These are phyloP conservation scores for Arxiozyma bovina DNA, from an alignment of 1,139 yeast species.

Conservation along the genomic window DNA sequence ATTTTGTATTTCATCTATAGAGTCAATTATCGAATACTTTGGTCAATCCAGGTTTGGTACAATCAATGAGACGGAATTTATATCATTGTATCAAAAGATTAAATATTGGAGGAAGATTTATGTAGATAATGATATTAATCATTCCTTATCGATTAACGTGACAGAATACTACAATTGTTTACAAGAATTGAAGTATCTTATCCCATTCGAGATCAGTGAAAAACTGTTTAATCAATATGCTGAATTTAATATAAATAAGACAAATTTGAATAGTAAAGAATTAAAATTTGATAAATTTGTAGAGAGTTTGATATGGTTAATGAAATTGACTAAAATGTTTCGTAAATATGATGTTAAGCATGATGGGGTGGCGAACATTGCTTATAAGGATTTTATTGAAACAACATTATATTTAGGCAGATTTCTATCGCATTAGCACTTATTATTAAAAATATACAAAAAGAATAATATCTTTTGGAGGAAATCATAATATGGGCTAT, in stretches of 20 bases:
- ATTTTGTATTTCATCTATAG: slow-evolving; percentile 29
- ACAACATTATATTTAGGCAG: slow-evolving; percentile 33
- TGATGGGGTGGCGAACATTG: slow-evolving; percentile 68
- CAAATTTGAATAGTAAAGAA: slow-evolving; percentile 38
- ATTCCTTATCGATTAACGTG: slow-evolving; percentile 27
- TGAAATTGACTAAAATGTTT: slow-evolving; percentile 70
- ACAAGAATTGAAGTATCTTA: slow-evolving; percentile 29
- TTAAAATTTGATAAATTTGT: slow-evolving; percentile 77
- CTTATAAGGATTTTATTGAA: slow-evolving; percentile 69
- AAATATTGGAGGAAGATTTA: slow-evolving; percentile 31
- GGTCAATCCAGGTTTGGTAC: slow-evolving; percentile 32
- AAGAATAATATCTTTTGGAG: no score
- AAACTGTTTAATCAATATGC: slow-evolving; percentile 31
- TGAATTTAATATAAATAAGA: slow-evolving; percentile 22
- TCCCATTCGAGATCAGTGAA: slow-evolving; percentile 30
- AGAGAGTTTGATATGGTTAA: slow-evolving; percentile 66
- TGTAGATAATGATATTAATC: slow-evolving; percentile 32
- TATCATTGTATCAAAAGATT: slow-evolving; percentile 29
- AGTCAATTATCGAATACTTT: slow-evolving; percentile 29
- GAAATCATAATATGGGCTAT: no score
- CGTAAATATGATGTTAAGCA: slow-evolving; percentile 68
- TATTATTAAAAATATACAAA: background rate
- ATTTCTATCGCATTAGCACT: slow-evolving; percentile 25
- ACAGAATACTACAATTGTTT: slow-evolving; percentile 30
- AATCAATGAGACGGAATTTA: slow-evolving; percentile 27